Conservation (phyloP, 148 eudicot species). For the Amaranthus cruentus region DNA sequence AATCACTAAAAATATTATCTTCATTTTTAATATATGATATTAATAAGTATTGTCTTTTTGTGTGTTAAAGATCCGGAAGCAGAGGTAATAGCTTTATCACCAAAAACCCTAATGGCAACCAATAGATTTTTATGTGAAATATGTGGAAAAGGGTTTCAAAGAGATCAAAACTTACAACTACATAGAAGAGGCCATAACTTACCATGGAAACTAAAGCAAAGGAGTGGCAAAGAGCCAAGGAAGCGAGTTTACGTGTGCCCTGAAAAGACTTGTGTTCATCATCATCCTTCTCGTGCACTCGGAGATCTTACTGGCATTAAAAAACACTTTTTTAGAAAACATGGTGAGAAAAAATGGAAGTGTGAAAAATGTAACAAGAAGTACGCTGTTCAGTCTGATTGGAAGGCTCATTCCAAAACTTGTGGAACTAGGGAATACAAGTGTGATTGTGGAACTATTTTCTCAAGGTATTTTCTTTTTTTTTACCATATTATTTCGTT, state of each 20-base stretch:
- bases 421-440: slow-evolving; percentile 93
- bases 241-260: slow-evolving; percentile 95
- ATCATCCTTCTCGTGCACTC: slow-evolving; percentile 84
- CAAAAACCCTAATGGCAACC: too few species aligned
- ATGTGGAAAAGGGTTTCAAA: too few species aligned
- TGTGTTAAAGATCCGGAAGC: too few species aligned
- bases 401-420: slow-evolving; percentile 96
- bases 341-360: slow-evolving; percentile 99
- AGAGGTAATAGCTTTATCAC: too few species aligned
- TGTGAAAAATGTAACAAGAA: slow-evolving; percentile 87
- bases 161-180: slow-evolving; percentile 18
- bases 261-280: slow-evolving; percentile 74
- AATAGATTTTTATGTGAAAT: too few species aligned
- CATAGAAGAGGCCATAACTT: slow-evolving; percentile 88
- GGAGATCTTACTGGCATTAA: slow-evolving; percentile 91
- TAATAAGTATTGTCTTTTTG: not conserved
- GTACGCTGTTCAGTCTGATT: slow-evolving; percentile 93
- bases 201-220: slow-evolving; percentile 97
- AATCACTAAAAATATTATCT: not conserved
- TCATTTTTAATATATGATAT: too few species aligned
- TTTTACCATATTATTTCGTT: too few species aligned
- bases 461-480: slow-evolving; percentile 55
- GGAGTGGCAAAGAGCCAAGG: slow-evolving; percentile 57
- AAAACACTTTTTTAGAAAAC: slow-evolving; percentile 88
- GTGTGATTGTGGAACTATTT: slow-evolving; percentile 91